A percentile compares a stretch with the other conserved stretches of the same genome.
These are phyloP conservation scores for Neofusicoccum parvum DNA, from an alignment of 2,329 filamentous ascomycete species.

Conservation along the genomic window DNA sequence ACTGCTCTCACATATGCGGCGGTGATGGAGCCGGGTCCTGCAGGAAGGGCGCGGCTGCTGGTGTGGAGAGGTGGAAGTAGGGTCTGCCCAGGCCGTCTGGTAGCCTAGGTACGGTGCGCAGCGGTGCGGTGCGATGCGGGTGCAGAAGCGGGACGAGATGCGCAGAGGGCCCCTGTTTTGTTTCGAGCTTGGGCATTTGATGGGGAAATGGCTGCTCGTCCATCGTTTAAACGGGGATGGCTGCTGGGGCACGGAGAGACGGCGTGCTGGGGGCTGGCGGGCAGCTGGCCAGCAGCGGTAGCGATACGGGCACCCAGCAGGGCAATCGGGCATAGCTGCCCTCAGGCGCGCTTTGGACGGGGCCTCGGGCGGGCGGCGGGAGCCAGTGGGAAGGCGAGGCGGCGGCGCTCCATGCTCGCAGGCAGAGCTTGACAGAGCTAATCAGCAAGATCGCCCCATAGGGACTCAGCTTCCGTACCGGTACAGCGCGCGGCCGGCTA, in stretches of 20 bases:
- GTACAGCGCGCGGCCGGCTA: not conserved
- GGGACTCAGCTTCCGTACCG: not conserved
- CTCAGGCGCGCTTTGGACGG: constrained; percentile 13
- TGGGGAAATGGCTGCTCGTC: constrained; percentile 18
- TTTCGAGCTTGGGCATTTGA: constrained; percentile 28
- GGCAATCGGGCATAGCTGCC: constrained; percentile 6
- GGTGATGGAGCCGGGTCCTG: constrained; percentile 14
- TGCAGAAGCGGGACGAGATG: constrained; percentile 32
- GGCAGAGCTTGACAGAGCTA: constrained; percentile 16
- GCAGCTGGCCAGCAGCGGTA: not conserved
- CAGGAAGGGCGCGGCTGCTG: constrained; percentile 2
- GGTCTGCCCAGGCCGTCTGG: constrained; percentile 18
- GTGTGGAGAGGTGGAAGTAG: constrained; percentile 18
- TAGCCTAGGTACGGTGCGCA: constrained; percentile 30
- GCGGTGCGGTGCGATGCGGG: constrained; percentile 34
- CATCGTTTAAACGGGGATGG: constrained; percentile 20
- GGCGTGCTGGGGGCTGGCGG: constrained; percentile 9
- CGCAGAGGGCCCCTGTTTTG: constrained; percentile 31
- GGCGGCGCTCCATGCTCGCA: constrained; percentile 8
- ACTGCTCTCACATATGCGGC: constrained; percentile 14
- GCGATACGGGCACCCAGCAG: not conserved
- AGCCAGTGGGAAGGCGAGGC: constrained; percentile 23
- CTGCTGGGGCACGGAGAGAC: constrained; percentile 6
- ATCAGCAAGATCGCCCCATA: constrained; percentile 13
- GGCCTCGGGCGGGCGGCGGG: constrained; percentile 21